Percentiles rank a stretch among this genome's conserved stretches.
Evolutionary conservation across 495 filamentous ascomycete genomes (phyloP).

Genomic region (Neurospora cerealis): DNA sequence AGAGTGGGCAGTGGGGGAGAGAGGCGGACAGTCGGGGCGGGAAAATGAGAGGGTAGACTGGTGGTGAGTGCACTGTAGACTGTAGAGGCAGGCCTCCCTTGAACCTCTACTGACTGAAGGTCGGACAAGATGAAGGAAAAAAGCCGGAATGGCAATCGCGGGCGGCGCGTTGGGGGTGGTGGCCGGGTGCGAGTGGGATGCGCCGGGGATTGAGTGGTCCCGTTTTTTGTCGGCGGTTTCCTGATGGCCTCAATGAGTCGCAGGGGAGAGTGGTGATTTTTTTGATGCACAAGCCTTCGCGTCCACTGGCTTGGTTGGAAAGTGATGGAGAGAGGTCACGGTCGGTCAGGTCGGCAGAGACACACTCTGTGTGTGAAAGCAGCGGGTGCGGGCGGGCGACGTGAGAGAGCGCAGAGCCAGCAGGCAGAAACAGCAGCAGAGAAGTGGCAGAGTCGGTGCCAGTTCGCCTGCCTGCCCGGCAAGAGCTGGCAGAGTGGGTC

Average conservation of each 20-base stretch:
- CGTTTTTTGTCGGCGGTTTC: conserved; percentile 30
- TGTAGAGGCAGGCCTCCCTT: conserved; percentile 5
- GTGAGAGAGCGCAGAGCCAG: not conserved
- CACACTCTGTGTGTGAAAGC: not conserved
- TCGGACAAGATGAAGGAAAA: not conserved
- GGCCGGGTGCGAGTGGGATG: conserved; percentile 17
- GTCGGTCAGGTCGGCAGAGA: not conserved
- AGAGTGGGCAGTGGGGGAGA: conserved; percentile 2
- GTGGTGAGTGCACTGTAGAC: conserved; percentile 21
- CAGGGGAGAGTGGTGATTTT: conserved; percentile 44
- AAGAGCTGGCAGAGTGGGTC: not conserved
- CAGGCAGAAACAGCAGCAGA: not conserved
- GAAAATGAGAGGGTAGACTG: conserved; percentile 8
- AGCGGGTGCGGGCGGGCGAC: not conserved
- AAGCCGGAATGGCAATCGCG: conserved; percentile 13
- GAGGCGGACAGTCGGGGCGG: conserved; percentile 9
- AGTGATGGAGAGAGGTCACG: conserved; percentile 47
- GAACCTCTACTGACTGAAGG: not conserved
- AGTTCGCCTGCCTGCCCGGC: not conserved
- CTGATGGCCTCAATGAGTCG: conserved; percentile 41
- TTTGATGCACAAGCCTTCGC: conserved; percentile 42
- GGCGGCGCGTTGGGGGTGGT: conserved; percentile 15
- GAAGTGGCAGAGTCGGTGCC: not conserved
- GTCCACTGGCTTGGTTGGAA: not conserved
- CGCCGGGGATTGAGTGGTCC: conserved; percentile 31